Evolutionary conservation across 768 basidiomycete genomes (phyloP).

Genomic region (Boletus tomentosulus): DNA sequence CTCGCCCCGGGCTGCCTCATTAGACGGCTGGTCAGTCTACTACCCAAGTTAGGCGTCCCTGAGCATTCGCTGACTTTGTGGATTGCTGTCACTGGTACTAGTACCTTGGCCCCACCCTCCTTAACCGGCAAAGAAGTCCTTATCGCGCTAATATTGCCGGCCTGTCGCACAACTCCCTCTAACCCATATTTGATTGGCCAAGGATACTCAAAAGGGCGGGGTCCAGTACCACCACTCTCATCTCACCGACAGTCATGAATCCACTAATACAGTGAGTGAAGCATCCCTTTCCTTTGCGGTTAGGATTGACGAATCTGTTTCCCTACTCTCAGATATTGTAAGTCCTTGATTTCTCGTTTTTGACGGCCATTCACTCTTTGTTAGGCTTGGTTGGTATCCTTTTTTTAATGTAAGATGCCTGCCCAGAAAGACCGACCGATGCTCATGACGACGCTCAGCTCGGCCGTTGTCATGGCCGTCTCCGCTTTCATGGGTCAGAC

Average conservation of each 20-base stretch:
- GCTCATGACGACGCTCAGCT: conserved; percentile 6
- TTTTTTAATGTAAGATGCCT: conserved; percentile 15
- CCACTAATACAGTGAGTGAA: conserved; percentile 16
- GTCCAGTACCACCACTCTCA: not conserved
- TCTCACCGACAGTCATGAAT: conserved; percentile 3
- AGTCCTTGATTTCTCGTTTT: not conserved
- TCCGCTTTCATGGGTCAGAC: conserved; percentile 2
- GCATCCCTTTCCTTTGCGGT: not conserved
- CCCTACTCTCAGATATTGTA: conserved; percentile 14
- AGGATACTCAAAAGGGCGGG: not conserved
- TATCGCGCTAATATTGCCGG: not conserved
- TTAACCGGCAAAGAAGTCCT: not conserved
- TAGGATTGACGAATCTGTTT: not conserved
- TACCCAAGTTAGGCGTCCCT: not conserved
- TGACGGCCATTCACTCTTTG: not conserved
- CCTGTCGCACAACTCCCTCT: not conserved
- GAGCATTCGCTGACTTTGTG: not conserved
- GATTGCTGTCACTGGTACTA: not conserved
- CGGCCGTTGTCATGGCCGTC: conserved; percentile 15
- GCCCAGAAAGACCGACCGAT: not conserved
- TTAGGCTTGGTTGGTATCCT: conserved; percentile 18
- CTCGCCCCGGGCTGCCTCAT: too few species aligned
- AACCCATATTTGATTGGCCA: not conserved
- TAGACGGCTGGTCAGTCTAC: too few species aligned
- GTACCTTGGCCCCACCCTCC: not conserved